Evolutionary conservation across 257 asterid species (phyloP).

Genomic region (Przewalskia tangutica): DNA sequence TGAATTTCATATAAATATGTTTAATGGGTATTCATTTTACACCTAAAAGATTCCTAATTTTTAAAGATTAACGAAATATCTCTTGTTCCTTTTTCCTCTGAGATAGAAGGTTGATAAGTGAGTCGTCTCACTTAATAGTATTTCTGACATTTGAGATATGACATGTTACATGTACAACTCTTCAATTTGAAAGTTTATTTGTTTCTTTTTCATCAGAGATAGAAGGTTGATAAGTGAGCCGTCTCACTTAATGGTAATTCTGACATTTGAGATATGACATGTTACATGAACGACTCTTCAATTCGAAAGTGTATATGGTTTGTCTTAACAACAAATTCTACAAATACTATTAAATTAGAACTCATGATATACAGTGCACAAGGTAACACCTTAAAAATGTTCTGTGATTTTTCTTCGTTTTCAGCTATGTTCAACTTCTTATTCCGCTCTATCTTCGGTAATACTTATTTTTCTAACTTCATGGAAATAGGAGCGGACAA

Average conservation of each 20-base stretch:
- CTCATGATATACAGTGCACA: background rate
- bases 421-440: background rate
- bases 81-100: background rate
- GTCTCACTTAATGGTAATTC: background rate
- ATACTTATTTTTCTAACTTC: background rate
- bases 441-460: background rate
- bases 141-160: background rate
- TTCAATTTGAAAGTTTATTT: background rate
- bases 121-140: background rate
- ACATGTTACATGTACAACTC: background rate
- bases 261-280: background rate
- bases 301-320: background rate
- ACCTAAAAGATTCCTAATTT: background rate
- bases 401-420: background rate
- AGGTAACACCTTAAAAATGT: background rate
- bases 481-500: constrained; percentile 56
- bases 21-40: background rate
- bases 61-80: background rate
- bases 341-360: background rate
- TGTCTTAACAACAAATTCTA: background rate
- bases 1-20: background rate
- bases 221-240: background rate
- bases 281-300: background rate
- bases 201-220: background rate
- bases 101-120: background rate